Evolutionary conservation across 495 filamentous ascomycete species (phyloP), one percentile per base, ranked within the genome.

Genomic region (Penicillium lividum): DNA sequence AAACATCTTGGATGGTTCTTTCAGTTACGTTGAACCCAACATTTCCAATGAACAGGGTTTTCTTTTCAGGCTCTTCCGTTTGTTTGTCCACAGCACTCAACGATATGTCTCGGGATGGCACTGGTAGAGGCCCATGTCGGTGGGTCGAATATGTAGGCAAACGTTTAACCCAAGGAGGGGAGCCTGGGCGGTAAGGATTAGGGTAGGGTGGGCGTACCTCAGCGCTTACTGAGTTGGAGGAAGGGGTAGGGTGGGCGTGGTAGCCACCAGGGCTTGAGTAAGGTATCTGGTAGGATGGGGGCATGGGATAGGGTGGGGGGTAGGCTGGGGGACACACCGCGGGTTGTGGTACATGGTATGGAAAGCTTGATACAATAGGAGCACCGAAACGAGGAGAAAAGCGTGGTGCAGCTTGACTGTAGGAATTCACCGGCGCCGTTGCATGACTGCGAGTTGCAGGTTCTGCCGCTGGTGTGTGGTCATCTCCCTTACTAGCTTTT

Each of bases 21-120:
- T 93, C 86, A 55, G 86, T 86, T 56, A 86, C 89, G 36, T 89
- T 85, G 72, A 92, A 99, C 15, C 88, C 84, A 30, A 99, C 76
- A 73, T 99, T 99, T 58, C 93, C 94, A 56, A 97, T 86, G 67
- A 96, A 99, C 42, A 99, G 79, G 27, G 92, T 91, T 54, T 89
- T 86, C 60, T 89, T 84, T 63, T 78, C 84, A 62, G 81, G 72
- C 28, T 7, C 30, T 13, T 51, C 59, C 2, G 56, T 7, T 42
- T 44, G 54, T 18, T 7, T 28, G 36, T 9, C 33, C 31, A 4
- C 13, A 27, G 15, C 3, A 1, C 15, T 16, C 38, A 7, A 40
- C 6, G 13, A 13, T 4, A 16, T 11, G 7, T 40, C 15, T 40
- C 6, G 0, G 6, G 15, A 40, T 11, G 13, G 38, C n/a, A n/a